A percentile compares a stretch with the other conserved stretches of the same genome.
These are phyloP conservation scores for Myxozyma neotropica DNA, from an alignment of 805 yeast genomes.

Conservation along the genomic window DNA sequence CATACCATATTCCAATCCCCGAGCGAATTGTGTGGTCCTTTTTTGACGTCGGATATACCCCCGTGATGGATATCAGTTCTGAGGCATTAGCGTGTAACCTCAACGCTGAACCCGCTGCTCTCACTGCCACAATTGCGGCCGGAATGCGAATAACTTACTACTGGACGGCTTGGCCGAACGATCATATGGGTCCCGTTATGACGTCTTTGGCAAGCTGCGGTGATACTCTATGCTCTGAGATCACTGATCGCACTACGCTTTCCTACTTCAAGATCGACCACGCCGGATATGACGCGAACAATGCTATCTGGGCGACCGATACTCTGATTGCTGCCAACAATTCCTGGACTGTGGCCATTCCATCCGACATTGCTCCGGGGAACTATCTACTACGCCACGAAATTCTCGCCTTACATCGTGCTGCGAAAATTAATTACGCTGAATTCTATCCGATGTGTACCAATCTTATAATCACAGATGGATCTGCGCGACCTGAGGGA, in stretches of 20 bases:
- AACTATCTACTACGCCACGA: not conserved
- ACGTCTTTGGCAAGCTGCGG: not conserved
- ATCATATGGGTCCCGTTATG: conserved; percentile 2
- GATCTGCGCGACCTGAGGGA: not conserved
- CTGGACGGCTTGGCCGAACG: not conserved
- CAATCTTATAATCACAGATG: not conserved
- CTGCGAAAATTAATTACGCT: not conserved
- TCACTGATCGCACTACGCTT: not conserved
- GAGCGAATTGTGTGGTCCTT: not conserved
- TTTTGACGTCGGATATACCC: not conserved
- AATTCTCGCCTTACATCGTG: not conserved
- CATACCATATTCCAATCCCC: not conserved
- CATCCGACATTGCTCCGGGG: not conserved
- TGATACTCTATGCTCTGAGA: not conserved
- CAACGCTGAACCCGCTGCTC: not conserved
- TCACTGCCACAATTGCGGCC: not conserved
- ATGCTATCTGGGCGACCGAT: not conserved
- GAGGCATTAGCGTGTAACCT: not conserved
- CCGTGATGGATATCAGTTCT: not conserved
- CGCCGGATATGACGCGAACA: not conserved
- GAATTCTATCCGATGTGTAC: conserved; percentile 2
- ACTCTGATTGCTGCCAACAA: not conserved
- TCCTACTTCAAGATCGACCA: not conserved
- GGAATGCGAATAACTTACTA: not conserved
- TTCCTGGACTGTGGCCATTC: not conserved